Percentiles rank a stretch among this genome's conserved stretches.
Evolutionary conservation across 2,329 filamentous ascomycete species (phyloP).

Genomic region (Epichloe elymi): DNA sequence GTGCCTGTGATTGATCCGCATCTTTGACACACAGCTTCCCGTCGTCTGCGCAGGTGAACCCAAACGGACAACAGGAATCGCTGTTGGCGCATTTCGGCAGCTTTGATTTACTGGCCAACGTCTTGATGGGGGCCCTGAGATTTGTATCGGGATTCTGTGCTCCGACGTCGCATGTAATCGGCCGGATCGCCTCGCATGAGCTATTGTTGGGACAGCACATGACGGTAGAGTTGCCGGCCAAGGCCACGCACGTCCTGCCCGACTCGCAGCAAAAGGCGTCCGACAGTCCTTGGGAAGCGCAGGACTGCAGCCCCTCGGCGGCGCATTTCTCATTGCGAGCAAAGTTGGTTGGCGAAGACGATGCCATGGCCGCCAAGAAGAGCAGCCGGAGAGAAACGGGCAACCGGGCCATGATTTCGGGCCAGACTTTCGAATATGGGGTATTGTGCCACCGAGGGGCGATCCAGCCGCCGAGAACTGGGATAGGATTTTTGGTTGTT

Average conservation of each 20-base stretch:
- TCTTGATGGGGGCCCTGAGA: slow-evolving; percentile 51
- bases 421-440: neutral
- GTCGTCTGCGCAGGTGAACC: slow-evolving; percentile 48
- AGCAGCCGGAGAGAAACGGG: slow-evolving; percentile 7
- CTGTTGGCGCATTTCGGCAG: slow-evolving; percentile 42
- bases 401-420: slow-evolving; percentile 1
- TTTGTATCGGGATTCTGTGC: slow-evolving; percentile 45
- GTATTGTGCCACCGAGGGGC: neutral
- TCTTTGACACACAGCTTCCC: slow-evolving; percentile 35
- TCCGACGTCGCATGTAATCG: slow-evolving; percentile 50
- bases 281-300: slow-evolving; percentile 39
- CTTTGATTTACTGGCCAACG: slow-evolving; percentile 43
- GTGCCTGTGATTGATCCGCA: slow-evolving; percentile 33
- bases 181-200: slow-evolving; percentile 46
- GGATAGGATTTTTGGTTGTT: neutral
- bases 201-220: slow-evolving; percentile 53
- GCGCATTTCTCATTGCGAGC: slow-evolving; percentile 36
- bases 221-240: slow-evolving; percentile 52
- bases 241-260: slow-evolving; percentile 39
- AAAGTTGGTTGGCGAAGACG: slow-evolving; percentile 21
- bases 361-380: slow-evolving; percentile 2
- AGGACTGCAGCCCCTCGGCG: slow-evolving; percentile 35
- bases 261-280: slow-evolving; percentile 53
- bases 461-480: neutral
- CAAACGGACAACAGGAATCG: slow-evolving; percentile 56